Percentiles rank a stretch among this genome's conserved stretches.
Evolutionary conservation across 768 basidiomycete genomes (phyloP).

Genomic region (Pleurotus djamor): DNA sequence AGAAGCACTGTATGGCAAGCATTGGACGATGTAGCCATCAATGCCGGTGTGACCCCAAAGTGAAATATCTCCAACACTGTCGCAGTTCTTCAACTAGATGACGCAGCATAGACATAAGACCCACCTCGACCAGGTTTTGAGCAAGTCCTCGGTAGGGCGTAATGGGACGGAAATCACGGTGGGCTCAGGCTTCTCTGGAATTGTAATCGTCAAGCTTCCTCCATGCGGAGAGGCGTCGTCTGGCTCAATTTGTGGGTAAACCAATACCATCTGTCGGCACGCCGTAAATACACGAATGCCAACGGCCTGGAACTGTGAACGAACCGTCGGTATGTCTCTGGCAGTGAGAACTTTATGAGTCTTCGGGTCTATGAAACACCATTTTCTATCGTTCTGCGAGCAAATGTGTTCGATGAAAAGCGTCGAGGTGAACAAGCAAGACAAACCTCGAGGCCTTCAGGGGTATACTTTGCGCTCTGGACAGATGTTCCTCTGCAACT

Average conservation of each 20-base stretch:
- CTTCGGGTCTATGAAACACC: slow-evolving; percentile 63
- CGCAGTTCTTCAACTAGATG: background rate
- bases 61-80: slow-evolving; percentile 50
- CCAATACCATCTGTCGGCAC: slow-evolving; percentile 59
- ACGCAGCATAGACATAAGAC: slow-evolving; percentile 13
- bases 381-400: slow-evolving; percentile 64
- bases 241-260: slow-evolving; percentile 50
- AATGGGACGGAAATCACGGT: slow-evolving; percentile 60
- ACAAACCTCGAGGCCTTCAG: slow-evolving; percentile 64
- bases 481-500: slow-evolving; percentile 73
- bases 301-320: slow-evolving; percentile 4
- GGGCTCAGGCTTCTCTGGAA: slow-evolving; percentile 59
- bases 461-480: slow-evolving; percentile 49
- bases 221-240: slow-evolving; percentile 43
- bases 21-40: slow-evolving; percentile 61
- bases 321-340: slow-evolving; percentile 58
- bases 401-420: slow-evolving; percentile 4
- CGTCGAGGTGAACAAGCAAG: background rate
- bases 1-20: slow-evolving; percentile 20
- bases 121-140: slow-evolving; percentile 59
- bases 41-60: slow-evolving; percentile 47
- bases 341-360: slow-evolving; percentile 63
- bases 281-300: background rate
- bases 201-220: slow-evolving; percentile 51
- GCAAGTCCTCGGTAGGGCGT: slow-evolving; percentile 42